Percentiles rank a stretch among this genome's conserved stretches.
phyloP scores from a whole-genome alignment of 257 asterid species.

The Nicotiana knightiana region DNA sequence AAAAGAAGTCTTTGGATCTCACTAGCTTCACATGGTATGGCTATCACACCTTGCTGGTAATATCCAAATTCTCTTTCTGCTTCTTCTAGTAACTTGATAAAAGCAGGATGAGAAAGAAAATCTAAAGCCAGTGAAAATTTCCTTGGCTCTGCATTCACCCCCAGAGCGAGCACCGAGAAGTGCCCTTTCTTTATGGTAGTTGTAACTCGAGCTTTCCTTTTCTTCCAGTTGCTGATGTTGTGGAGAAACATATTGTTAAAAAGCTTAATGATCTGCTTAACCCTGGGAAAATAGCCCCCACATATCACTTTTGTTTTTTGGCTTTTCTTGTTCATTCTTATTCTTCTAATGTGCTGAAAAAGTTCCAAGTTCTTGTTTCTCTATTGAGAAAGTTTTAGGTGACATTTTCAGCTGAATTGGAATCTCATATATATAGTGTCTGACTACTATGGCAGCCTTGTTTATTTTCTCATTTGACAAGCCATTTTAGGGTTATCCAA shows the following conservation, averaged over 20 bases:
- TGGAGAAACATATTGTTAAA: slow-evolving; percentile 7
- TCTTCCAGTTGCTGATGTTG: slow-evolving; percentile 20
- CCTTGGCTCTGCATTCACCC: slow-evolving; percentile 28
- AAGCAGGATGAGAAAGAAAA: slow-evolving; percentile 35
- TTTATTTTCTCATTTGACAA: slow-evolving; percentile 13
- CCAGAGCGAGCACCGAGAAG: slow-evolving; percentile 27
- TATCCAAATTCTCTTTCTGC: slow-evolving; percentile 42
- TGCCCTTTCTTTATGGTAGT: slow-evolving; percentile 21
- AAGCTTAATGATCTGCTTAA: slow-evolving; percentile 9
- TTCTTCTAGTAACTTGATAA: slow-evolving; percentile 40
- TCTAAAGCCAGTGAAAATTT: slow-evolving; percentile 28
- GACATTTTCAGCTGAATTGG: neutral
- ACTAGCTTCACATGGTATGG: slow-evolving; percentile 43
- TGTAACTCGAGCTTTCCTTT: neutral
- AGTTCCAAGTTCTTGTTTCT: neutral
- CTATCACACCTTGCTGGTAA: slow-evolving; percentile 31
- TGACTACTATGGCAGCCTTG: neutral
- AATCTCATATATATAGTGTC: slow-evolving; percentile 5
- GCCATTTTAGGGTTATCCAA: slow-evolving; percentile 19
- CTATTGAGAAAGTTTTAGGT: neutral
- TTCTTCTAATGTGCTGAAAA: slow-evolving; percentile 3
- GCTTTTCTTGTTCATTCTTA: slow-evolving; percentile 20
- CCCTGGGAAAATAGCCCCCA: slow-evolving; percentile 9
- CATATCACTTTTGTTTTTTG: neutral
- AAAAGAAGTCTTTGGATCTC: slow-evolving; percentile 27